phyloP scores from a whole-genome alignment of 2,329 filamentous ascomycete species.

The Thielaviopsis punctulata region DNA sequence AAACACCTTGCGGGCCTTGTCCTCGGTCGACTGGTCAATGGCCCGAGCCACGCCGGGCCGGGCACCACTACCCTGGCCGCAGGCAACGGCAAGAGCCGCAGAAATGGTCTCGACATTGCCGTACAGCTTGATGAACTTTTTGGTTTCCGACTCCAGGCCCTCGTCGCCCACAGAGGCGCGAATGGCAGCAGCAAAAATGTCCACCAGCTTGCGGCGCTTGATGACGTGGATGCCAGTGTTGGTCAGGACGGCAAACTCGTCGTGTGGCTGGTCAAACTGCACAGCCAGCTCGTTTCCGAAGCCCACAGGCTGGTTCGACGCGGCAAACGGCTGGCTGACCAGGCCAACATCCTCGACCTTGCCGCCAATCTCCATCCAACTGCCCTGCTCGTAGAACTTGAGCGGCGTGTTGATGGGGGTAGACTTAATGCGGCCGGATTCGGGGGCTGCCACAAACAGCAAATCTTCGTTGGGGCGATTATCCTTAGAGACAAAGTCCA shows the following conservation, averaged over 20 bases:
- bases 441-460: slow-evolving; percentile 74
- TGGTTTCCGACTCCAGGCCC: slow-evolving; percentile 63
- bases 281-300: slow-evolving; percentile 92
- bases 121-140: slow-evolving; percentile 70
- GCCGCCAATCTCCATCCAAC: slow-evolving; percentile 59
- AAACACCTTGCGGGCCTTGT: slow-evolving; percentile 71
- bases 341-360: slow-evolving; percentile 63
- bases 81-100: slow-evolving; percentile 83
- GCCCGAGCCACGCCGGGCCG: slow-evolving; percentile 55
- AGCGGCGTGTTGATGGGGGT: slow-evolving; percentile 34
- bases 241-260: slow-evolving; percentile 80
- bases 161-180: slow-evolving; percentile 59
- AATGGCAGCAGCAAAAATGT: slow-evolving; percentile 75
- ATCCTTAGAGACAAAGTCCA: slow-evolving; percentile 61
- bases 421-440: slow-evolving; percentile 66
- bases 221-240: slow-evolving; percentile 81
- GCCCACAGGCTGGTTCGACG: slow-evolving; percentile 49
- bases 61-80: slow-evolving; percentile 69
- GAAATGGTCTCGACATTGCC: slow-evolving; percentile 79
- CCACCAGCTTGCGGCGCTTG: slow-evolving; percentile 67
- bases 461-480: slow-evolving; percentile 40
- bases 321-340: slow-evolving; percentile 55
- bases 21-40: slow-evolving; percentile 70
- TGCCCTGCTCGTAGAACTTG: slow-evolving; percentile 61
- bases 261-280: slow-evolving; percentile 72